Evolutionary conservation across 2,329 filamentous ascomycete species (phyloP), one percentile per base, ranked within the genome.

Genomic region (Colletotrichum destructivum): DNA sequence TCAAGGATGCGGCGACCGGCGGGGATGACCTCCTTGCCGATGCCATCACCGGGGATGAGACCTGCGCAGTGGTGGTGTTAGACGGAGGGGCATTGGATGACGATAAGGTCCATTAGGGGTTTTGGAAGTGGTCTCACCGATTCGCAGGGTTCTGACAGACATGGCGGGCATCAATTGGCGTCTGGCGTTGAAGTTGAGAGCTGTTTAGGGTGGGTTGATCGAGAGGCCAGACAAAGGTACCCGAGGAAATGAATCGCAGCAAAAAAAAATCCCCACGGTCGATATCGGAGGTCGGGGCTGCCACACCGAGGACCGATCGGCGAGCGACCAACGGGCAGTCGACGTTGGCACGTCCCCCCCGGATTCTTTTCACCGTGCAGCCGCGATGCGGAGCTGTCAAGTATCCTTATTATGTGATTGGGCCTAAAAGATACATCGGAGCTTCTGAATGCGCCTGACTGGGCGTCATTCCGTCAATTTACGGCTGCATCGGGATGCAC

Each of bases 1-100:
- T 99, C 96, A 79, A 99, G 93, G 77, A 98, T 88, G 75, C 93
- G 92, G 78, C 94, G 94, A 62, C 96, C 96, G 66, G 96, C 93
- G 75, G 96, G 96, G 83, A 99, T 98, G 82, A 99, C 96, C 86
- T 99, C 96, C 81, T 94, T 94, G 84, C 96, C 96, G 85, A 99
- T 99, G 84, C 96, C 96, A 85, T 99, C 96, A 80, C 96, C 96
- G 78, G 96, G 94, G 81, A 99, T 98, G 78, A 98, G 93, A 82
- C 95, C 95, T 71, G 54, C 76, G 13, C 12, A 40, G 42, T 56
- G 76, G 13, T 9, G 44, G 42, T 56, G 63, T 59, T 49, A 73
- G 61, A 42, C 6, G 46, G 13, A 40, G 42, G 9, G 55, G 9
- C 42, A 52, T 47, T 26, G 44, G 15, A 38, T 2, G 60, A 12